A percentile compares a stretch with the other conserved stretches of the same genome.
phyloP scores from a whole-genome alignment of 176 grass and related monocot genomes.

The Lolium multiflorum region DNA sequence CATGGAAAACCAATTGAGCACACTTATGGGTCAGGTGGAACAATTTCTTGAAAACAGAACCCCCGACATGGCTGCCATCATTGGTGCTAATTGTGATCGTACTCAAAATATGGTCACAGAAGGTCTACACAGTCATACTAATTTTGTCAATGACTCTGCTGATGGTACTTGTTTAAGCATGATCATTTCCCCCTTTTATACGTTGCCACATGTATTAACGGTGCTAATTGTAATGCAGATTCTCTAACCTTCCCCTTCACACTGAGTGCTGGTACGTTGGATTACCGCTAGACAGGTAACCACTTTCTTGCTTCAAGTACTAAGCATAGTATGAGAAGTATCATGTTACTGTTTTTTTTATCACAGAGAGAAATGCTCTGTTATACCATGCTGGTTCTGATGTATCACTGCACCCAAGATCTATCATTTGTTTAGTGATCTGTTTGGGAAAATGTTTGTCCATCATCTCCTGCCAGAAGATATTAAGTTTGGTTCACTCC shows the following conservation, averaged over 20 bases:
- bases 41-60: conserved; percentile 67
- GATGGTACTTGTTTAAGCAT: conserved; percentile 64
- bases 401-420: not conserved
- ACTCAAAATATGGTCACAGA: conserved; percentile 66
- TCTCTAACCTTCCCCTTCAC: conserved; percentile 82
- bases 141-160: conserved; percentile 61
- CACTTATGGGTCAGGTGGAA: conserved; percentile 76
- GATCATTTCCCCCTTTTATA: conserved; percentile 7
- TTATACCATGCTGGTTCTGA: conserved; percentile 2
- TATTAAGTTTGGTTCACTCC: conserved; percentile 23
- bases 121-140: conserved; percentile 67
- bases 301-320: conserved; percentile 11
- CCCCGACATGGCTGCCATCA: conserved; percentile 62
- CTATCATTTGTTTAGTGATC: not conserved
- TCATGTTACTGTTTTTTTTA: not conserved
- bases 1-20: conserved; percentile 70
- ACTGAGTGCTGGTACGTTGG: conserved; percentile 61
- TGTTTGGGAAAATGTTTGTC: not conserved
- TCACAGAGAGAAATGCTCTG: not conserved
- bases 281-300: conserved; percentile 60
- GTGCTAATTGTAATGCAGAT: conserved; percentile 54
- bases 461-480: not conserved
- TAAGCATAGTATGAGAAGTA: not conserved
- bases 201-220: conserved; percentile 23
- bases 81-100: conserved; percentile 44